Evolutionary conservation across 2,329 filamentous ascomycete species (phyloP).

Genomic region (Aureobasidium vineae): DNA sequence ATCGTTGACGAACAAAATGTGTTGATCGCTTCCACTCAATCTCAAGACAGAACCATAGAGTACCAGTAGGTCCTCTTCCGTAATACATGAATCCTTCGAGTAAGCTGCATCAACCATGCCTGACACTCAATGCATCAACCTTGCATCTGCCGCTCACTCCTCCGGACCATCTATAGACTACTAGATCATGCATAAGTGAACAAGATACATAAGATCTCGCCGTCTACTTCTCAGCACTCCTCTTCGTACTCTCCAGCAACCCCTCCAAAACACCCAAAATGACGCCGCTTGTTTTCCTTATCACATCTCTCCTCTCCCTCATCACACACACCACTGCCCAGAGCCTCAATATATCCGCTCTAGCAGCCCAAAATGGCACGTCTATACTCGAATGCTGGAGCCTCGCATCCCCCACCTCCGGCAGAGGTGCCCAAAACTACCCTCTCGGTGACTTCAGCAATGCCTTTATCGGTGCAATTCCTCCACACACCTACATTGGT

Average conservation of each 20-base stretch:
- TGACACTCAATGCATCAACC: neutral
- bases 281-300: neutral
- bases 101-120: neutral
- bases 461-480: constrained; percentile 18
- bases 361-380: constrained; percentile 7
- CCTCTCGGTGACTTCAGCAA: constrained; percentile 14
- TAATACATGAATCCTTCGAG: neutral
- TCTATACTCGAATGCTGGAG: constrained; percentile 21
- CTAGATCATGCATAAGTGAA: neutral
- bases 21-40: neutral
- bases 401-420: neutral
- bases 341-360: constrained; percentile 9
- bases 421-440: constrained; percentile 14
- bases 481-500: constrained; percentile 15
- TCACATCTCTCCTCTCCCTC: neutral
- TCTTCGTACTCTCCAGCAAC: too few species aligned
- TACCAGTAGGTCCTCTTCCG: neutral
- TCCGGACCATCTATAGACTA: neutral
- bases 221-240: too few species aligned
- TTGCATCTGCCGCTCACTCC: neutral
- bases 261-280: neutral
- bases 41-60: too few species aligned
- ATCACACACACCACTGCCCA: neutral
- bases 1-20: neutral
- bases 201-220: neutral